Evolutionary conservation across 148 eudicot species (phyloP), one percentile per base, ranked within the genome.

Genomic region (Arctostaphylos glauca): DNA sequence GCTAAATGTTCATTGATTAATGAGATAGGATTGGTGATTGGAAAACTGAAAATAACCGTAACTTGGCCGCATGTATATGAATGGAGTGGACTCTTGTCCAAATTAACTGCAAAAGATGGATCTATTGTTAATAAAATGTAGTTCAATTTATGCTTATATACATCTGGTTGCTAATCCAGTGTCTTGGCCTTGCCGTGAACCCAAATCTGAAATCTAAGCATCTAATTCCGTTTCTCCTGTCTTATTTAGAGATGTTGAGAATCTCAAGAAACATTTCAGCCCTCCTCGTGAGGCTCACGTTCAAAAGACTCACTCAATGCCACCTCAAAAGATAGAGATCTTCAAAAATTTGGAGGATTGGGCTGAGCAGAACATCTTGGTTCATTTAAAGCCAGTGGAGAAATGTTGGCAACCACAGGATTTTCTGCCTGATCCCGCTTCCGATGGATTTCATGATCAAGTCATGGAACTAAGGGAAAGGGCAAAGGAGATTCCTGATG

Each of bases 401-500:
- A 81, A 81, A 70, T 81, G 76, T 53, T 81, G 83, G 83, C 83
- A 81, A 70, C 76, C 83, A 70, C 83, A 81, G 83, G 83, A 81
- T 53, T 81, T 81, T 71, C 86, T 84, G 21, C 86, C 86, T 0
- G 86, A 84, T 53, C 83, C 86, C 3, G 74, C 86, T 66, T 84
- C 86, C 9, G 86, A 80, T 8, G 79, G 83, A 74, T 84, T 84
- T 41, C 53, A 84, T 31, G 86, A 84, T 31, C 74, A 84, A 84
- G 82, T 84, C 21, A 50, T 8, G 78, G 86, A 84, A 80, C 64
- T 84, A 59, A 84, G 83, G 60, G 86, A 58, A 43, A 84, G 86
- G 53, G 82, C 86, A 62, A 84, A 84, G 62, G 86, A 84, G 79
- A 75, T 84, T 43, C 86, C 86, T 0, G 86, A 84, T 58, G 86